phyloP scores from a whole-genome alignment of 805 yeast species.

The Kodamaea nitidulidarum region DNA sequence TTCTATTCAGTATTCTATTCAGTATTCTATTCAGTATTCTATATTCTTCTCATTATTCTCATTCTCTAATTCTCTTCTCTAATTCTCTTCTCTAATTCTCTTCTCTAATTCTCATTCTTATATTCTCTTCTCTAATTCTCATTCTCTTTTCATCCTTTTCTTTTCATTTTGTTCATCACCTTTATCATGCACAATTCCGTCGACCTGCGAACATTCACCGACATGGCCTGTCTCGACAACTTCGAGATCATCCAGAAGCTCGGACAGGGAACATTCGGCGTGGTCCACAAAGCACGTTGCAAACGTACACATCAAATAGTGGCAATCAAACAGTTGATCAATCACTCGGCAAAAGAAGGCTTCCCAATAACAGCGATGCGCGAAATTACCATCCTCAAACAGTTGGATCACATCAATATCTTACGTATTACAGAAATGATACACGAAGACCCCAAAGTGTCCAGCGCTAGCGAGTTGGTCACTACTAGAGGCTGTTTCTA shows the following conservation, averaged over 20 bases:
- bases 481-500: conserved; percentile 53
- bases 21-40: too few species aligned
- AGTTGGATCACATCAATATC: conserved; percentile 64
- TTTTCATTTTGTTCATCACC: neutral
- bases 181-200: neutral
- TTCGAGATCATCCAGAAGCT: conserved; percentile 34
- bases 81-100: too few species aligned
- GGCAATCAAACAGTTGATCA: conserved; percentile 83
- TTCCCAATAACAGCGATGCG: conserved; percentile 94
- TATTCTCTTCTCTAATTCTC: too few species aligned
- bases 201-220: conserved; percentile 17
- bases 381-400: conserved; percentile 79
- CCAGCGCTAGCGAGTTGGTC: conserved; percentile 30
- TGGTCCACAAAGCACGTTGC: conserved; percentile 75
- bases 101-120: too few species aligned
- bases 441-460: conserved; percentile 35
- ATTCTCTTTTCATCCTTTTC: too few species aligned
- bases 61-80: too few species aligned
- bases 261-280: conserved; percentile 52
- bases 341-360: conserved; percentile 72
- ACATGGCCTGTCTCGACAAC: conserved; percentile 30
- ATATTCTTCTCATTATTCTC: too few species aligned
- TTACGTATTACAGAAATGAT: conserved; percentile 78
- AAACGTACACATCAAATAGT: conserved; percentile 56
- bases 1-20: too few species aligned